These are phyloP conservation scores for Elaphomyces granulatus DNA, from an alignment of 495 filamentous ascomycete species.

Conservation along the genomic window DNA sequence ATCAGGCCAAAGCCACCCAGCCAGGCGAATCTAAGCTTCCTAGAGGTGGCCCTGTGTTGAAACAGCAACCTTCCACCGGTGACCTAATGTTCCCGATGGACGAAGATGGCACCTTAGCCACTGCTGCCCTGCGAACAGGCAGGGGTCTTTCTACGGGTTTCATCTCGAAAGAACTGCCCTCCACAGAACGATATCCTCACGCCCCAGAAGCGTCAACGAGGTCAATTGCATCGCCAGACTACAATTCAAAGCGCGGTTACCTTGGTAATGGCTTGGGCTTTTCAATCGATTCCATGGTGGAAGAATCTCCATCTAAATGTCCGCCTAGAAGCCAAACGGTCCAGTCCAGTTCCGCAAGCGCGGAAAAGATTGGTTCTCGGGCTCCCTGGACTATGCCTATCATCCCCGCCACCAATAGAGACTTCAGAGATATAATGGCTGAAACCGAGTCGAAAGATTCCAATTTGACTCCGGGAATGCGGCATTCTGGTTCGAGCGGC, in stretches of 20 bases:
- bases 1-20: conserved; percentile 35
- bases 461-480: conserved; percentile 57
- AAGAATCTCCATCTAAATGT: too few species aligned
- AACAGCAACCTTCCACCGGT: conserved; percentile 44
- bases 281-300: too few species aligned
- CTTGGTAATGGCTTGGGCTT: too few species aligned
- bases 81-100: conserved; percentile 95
- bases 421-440: conserved; percentile 72
- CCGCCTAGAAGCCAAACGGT: too few species aligned
- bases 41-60: conserved; percentile 42
- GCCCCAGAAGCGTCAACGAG: too few species aligned
- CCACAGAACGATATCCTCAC: too few species aligned
- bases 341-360: not conserved
- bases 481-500: conserved; percentile 21
- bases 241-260: too few species aligned
- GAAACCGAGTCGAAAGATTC: conserved; percentile 52
- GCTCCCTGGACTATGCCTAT: conserved; percentile 48
- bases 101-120: conserved; percentile 41
- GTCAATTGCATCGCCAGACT: too few species aligned
- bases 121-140: conserved; percentile 17
- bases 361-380: conserved; percentile 9
- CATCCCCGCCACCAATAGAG: conserved; percentile 47
- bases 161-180: too few species aligned
- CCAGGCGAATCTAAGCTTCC: conserved; percentile 32
- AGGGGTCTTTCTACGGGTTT: conserved; percentile 6